Evolutionary conservation across 371 early-diverging fungal species (phyloP), one percentile per base, ranked within the genome.

Genomic region (Mucor saturninus): DNA sequence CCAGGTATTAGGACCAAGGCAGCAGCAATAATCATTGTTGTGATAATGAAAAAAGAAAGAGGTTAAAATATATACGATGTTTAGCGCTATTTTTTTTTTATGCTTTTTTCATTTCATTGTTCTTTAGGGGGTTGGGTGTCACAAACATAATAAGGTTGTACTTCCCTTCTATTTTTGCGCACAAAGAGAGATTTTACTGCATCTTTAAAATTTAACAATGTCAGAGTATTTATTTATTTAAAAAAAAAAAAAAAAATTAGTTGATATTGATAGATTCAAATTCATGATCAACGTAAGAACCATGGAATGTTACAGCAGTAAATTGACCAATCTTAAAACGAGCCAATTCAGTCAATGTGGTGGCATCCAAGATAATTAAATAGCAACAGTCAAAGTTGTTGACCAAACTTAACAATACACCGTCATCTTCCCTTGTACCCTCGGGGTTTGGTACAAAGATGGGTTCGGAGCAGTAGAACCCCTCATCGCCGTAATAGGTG

Each of bases 391-490:
- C 61, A 39, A 62, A 11, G 21, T 64, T 35, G 50, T 75, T 79
- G 1, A 81, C 83, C n/a, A 87, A 66, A 15, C 76, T 77, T 30
- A 88, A 54, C 30, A 89, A 39, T 7, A 86, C 85, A 45, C 89
- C 89, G 61, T 89, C 88, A 50, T 88, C 90, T 64, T 89, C 88
- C 6, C 71, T 67, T 0, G 35, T 63, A 2, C 60, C 75, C 5
- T 53, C 60, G 1, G 89, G 87, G 0, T 72, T 68, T 2, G 82
- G 79, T 8, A 87, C 83, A 76, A 89, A 88, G n/a, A 89, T 79
- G 0, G 90, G 88, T 42, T 88, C 87, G 13, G 84, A 81, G 15
- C 86, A 86, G 6, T 71, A 67, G 32, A 75, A 82, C 0, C 83
- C 80, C 13, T 74, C 72, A 39, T 70, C 40, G 28, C 37, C 14